Percentiles rank a stretch among this genome's conserved stretches.
Evolutionary conservation across 345 rosid species (phyloP).

Genomic region (Carallia pectinifolia): DNA sequence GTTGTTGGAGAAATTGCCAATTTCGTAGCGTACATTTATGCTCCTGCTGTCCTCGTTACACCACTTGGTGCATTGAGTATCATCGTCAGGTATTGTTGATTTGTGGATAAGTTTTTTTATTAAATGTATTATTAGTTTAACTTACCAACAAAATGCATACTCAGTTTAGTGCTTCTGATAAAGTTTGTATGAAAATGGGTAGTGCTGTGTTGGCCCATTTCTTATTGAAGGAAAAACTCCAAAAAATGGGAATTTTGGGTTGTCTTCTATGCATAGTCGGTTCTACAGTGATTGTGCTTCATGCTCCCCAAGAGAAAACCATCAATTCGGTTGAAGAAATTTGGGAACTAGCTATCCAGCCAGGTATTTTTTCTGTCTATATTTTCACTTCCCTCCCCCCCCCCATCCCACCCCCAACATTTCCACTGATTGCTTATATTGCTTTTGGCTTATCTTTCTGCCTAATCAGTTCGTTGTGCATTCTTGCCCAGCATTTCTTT

Average conservation of each 20-base stretch:
- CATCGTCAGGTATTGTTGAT: conserved; percentile 51
- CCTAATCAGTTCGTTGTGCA: neutral
- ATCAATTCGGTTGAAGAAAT: conserved; percentile 58
- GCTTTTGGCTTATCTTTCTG: conserved; percentile 7
- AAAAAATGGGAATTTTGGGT: conserved; percentile 71
- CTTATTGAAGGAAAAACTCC: conserved; percentile 62
- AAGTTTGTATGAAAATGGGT: conserved; percentile 22
- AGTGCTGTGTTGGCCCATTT: conserved; percentile 80
- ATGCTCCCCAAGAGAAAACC: conserved; percentile 58
- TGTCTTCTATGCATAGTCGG: conserved; percentile 76
- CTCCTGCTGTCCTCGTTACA: conserved; percentile 80
- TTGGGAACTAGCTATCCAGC: conserved; percentile 72
- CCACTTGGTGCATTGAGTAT: conserved; percentile 79
- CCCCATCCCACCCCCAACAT: too few species aligned
- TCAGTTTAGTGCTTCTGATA: conserved; percentile 23
- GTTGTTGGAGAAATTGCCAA: conserved; percentile 71
- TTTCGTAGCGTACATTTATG: conserved; percentile 65
- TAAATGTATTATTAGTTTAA: neutral
- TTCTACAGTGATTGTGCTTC: conserved; percentile 65
- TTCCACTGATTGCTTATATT: neutral
- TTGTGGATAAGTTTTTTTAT: neutral
- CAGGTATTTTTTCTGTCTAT: too few species aligned
- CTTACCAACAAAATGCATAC: neutral
- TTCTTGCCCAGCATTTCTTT: conserved; percentile 60
- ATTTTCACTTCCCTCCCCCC: too few species aligned